Base-by-base conservation (phyloP, 352 stramenopile genomes). In the Phytophthora podocarpi region DNA sequence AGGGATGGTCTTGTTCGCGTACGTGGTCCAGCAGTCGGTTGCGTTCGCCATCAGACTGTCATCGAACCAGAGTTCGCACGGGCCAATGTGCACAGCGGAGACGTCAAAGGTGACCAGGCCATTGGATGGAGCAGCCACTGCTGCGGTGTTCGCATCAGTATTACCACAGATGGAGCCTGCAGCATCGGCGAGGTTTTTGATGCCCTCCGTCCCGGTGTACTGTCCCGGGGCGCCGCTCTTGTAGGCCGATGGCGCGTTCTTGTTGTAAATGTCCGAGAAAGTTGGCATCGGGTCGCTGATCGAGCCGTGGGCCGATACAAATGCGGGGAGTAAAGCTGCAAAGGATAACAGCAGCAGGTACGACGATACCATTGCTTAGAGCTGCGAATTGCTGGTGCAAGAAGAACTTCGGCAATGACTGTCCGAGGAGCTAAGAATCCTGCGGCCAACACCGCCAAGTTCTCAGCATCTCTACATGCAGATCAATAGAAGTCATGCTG, bases 21-120 rank as follows among this genome's bases (percentile, higher is more conserved):
- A 80, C 11, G 71, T 59, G 42, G 42, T 61, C 60, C 63, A 69
- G 51, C 70, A 85, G 16, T 79, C 37, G 35, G 56, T 55, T 26
- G 63, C 72, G 18, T 67, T 75, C 40, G 59, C 60, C 16, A 50
- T 42, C 5, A 49, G 11, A 4, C 15, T 47, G 18, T 48, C 47
- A 35, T 64, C 43, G 1, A 64, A 68, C 72, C 72, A 85, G 11
- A 85, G 40, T 50, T 84, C 76, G 30, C 76, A 85, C 18, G 72
- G 70, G 4, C 69, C 76, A 26, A 81, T 75, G 53, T 76, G 67
- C 39, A 58, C 32, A 13, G 60, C 72, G 13, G 51, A 75, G 47
- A 77, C 72, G 43, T 70, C 57, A 21, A 80, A 67, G 21, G 36
- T 51, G 30, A 69, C 53, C 20, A 57, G 12, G 16, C 48, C 60